phyloP scores from a whole-genome alignment of 2,329 filamentous ascomycete genomes.

The Alternaria burnsii region DNA sequence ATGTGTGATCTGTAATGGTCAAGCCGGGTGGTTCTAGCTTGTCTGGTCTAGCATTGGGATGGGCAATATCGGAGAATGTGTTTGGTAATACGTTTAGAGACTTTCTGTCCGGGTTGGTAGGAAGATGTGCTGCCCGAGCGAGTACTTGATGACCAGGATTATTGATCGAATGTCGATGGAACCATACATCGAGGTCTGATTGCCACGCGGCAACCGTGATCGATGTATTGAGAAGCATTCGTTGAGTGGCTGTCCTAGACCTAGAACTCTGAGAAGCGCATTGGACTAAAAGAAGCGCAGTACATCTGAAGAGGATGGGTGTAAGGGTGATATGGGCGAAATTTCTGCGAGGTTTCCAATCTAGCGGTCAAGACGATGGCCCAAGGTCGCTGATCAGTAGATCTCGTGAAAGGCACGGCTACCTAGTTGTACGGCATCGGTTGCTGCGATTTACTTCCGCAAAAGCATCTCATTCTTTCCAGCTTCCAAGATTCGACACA shows the following conservation, averaged over 20 bases:
- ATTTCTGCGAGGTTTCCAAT: slow-evolving; percentile 27
- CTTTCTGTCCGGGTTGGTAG: neutral
- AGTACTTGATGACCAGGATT: neutral
- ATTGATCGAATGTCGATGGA: neutral
- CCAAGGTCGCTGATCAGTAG: slow-evolving; percentile 13
- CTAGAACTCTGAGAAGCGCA: slow-evolving; percentile 10
- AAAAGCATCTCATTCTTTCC: slow-evolving; percentile 36
- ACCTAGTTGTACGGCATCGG: slow-evolving; percentile 30
- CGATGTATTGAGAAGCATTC: neutral
- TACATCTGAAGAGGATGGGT: slow-evolving; percentile 17
- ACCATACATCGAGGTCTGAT: neutral
- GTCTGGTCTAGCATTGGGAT: neutral
- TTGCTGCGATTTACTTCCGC: slow-evolving; percentile 37
- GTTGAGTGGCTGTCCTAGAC: slow-evolving; percentile 8
- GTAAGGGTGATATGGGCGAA: slow-evolving; percentile 21
- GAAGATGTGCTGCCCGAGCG: neutral
- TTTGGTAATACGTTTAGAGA: neutral
- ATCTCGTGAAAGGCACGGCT: slow-evolving; percentile 15
- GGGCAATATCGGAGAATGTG: neutral
- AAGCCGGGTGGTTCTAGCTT: neutral
- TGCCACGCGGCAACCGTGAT: neutral
- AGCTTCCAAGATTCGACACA: slow-evolving; percentile 26
- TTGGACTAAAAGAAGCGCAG: slow-evolving; percentile 23
- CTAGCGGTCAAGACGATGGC: slow-evolving; percentile 9
- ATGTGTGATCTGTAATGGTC: neutral